phyloP scores from a whole-genome alignment of 768 basidiomycete species.

The Leccinum olivaceopallidum region DNA sequence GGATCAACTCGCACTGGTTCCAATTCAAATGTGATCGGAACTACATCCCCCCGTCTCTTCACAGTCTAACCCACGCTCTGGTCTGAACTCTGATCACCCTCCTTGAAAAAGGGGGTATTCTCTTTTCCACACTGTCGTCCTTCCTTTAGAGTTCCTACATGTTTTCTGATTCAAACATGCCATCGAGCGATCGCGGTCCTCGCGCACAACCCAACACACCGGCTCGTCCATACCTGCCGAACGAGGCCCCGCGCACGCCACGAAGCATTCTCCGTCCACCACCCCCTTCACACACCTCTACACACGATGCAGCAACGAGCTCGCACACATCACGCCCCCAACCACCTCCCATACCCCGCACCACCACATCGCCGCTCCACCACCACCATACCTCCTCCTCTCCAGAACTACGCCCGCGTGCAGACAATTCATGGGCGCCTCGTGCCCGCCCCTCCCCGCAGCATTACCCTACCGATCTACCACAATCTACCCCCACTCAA shows the following conservation, averaged over 20 bases:
- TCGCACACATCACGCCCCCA: conserved; percentile 5
- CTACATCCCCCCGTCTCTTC: not conserved
- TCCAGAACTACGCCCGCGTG: conserved; percentile 22
- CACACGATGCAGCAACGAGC: conserved; percentile 5
- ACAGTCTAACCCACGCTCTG: too few species aligned
- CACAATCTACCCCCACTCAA: conserved; percentile 4
- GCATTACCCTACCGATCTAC: conserved; percentile 10
- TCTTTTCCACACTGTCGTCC: too few species aligned
- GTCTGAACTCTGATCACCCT: conserved; percentile 13
- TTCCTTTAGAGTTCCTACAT: not conserved
- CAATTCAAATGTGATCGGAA: conserved; percentile 24
- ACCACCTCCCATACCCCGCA: conserved; percentile 11
- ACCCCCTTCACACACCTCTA: conserved; percentile 3
- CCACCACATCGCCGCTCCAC: conserved; percentile 10
- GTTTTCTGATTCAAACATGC: conserved; percentile 13
- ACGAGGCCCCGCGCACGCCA: conserved; percentile 11
- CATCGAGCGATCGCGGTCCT: not conserved
- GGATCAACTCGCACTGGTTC: conserved; percentile 7
- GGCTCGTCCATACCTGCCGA: conserved; percentile 4
- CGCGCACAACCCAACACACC: conserved; percentile 4
- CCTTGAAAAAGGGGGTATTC: not conserved
- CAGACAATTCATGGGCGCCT: conserved; percentile 26
- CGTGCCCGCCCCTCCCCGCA: conserved; percentile 19
- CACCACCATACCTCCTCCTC: conserved; percentile 28
- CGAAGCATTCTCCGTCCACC: conserved; percentile 23